These are phyloP conservation scores for Vaucheria bursata DNA, from an alignment of 352 stramenopile species.

Conservation along the genomic window DNA sequence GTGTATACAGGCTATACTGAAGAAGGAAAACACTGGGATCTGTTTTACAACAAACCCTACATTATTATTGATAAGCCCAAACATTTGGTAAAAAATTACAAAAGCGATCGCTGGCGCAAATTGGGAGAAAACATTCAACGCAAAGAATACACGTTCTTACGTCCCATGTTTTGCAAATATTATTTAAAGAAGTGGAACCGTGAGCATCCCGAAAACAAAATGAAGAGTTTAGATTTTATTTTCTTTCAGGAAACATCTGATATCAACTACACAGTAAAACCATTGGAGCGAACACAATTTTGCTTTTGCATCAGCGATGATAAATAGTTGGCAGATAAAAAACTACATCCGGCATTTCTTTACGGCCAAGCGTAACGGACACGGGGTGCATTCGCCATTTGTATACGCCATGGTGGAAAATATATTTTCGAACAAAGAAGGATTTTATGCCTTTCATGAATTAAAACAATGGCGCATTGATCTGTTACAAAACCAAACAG, in stretches of 20 bases:
- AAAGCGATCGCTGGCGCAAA: not conserved
- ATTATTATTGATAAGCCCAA: not conserved
- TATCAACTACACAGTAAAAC: not conserved
- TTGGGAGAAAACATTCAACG: not conserved
- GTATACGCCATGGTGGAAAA: not conserved
- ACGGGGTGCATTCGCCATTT: not conserved
- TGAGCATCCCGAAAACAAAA: not conserved
- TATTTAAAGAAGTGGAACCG: not conserved
- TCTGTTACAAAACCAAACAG: not conserved
- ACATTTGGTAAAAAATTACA: not conserved
- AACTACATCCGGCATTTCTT: not conserved
- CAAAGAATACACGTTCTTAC: not conserved
- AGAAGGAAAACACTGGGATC: not conserved
- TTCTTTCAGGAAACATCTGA: not conserved
- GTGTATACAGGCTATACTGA: not conserved
- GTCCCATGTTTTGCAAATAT: not conserved
- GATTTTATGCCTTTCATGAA: not conserved
- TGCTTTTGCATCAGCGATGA: not conserved
- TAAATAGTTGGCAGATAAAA: not conserved
- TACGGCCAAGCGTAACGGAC: not conserved
- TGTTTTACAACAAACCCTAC: not conserved
- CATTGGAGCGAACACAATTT: not conserved
- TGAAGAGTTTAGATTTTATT: not conserved
- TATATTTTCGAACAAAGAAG: not conserved
- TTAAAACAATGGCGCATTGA: not conserved